phyloP scores from a whole-genome alignment of 2,329 filamentous ascomycete genomes.

The Gyromitra esculenta region DNA sequence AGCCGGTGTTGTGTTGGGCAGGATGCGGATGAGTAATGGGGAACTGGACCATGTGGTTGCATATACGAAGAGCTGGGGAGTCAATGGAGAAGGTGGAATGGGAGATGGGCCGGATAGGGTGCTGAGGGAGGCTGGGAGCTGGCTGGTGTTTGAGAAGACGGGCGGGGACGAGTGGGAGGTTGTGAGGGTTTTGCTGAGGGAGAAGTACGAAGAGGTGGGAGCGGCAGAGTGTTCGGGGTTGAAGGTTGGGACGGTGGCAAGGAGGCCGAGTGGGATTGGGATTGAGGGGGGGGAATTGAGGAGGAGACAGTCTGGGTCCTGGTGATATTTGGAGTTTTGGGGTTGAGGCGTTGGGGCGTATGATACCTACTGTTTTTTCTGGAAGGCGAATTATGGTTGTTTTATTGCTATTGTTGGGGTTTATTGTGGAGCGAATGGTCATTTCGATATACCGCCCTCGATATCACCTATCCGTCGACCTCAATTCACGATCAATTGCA shows the following conservation, averaged over 20 bases:
- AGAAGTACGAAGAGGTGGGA: background rate
- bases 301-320: background rate
- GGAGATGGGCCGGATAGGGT: background rate
- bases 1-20: constrained; percentile 1
- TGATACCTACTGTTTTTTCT: background rate
- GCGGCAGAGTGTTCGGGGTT: background rate
- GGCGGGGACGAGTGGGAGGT: constrained; percentile 11
- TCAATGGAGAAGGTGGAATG: background rate
- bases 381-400: background rate
- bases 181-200: constrained; percentile 2
- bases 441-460: too few species aligned
- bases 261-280: background rate
- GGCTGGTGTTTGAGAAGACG: constrained; percentile 9
- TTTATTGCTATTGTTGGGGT: background rate
- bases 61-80: constrained; percentile 10
- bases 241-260: background rate
- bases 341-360: background rate
- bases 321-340: background rate
- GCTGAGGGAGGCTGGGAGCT: constrained; percentile 12
- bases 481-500: background rate
- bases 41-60: constrained; percentile 20
- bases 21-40: constrained; percentile 29
- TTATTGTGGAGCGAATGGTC: background rate
- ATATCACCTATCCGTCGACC: background rate
- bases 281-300: background rate